phyloP scores from a whole-genome alignment of 129 eudicot species.

The Kitagawia praeruptora region DNA sequence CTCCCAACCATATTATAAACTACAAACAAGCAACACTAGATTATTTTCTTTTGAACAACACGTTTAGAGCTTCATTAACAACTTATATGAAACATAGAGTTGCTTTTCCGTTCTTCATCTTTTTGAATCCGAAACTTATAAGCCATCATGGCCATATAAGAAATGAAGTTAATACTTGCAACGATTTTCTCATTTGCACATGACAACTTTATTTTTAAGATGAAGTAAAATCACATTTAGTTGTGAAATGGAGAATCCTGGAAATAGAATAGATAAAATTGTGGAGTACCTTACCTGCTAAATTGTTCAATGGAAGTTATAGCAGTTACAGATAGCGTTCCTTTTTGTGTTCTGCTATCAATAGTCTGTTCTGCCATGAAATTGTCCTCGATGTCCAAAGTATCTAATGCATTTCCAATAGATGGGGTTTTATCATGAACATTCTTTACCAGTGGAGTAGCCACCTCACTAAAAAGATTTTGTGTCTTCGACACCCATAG shows the following conservation, averaged over 20 bases:
- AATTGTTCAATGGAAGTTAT: constrained; percentile 90
- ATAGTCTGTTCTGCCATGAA: constrained; percentile 72
- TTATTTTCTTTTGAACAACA: not conserved
- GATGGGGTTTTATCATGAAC: constrained; percentile 36
- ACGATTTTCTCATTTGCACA: not conserved
- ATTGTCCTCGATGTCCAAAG: constrained; percentile 57
- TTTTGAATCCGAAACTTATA: not conserved
- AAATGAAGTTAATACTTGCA: not conserved
- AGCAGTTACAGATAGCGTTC: constrained; percentile 80
- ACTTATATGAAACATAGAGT: not conserved
- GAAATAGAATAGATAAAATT: not conserved
- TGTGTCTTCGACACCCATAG: constrained; percentile 78
- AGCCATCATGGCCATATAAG: not conserved
- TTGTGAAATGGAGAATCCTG: not conserved
- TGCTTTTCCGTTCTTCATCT: not conserved
- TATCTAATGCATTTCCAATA: constrained; percentile 30
- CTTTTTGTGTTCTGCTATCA: constrained; percentile 55
- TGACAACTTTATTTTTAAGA: not conserved
- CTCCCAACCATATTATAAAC: not conserved
- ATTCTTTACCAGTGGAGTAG: constrained; percentile 71
- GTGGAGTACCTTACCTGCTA: constrained; percentile 56
- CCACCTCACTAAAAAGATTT: constrained; percentile 65
- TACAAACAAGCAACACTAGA: not conserved
- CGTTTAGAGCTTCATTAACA: not conserved
- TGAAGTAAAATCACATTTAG: not conserved